A percentile compares a stretch with the other conserved stretches of the same genome.
Evolutionary conservation across 768 basidiomycete genomes (phyloP).

Genomic region (Phanerodontia chrysosporium): DNA sequence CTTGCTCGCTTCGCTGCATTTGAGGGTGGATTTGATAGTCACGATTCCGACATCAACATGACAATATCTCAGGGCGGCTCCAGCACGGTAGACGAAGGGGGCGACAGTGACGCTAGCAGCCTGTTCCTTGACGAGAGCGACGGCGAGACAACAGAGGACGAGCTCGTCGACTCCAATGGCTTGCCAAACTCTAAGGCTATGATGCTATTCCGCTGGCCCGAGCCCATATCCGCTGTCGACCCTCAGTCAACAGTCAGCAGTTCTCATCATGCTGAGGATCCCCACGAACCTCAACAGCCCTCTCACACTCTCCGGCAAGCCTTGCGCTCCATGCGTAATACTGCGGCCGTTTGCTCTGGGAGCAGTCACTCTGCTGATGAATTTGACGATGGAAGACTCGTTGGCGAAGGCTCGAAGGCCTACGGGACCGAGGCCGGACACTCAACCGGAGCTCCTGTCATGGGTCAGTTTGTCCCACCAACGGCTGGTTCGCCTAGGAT

Average conservation of each 20-base stretch:
- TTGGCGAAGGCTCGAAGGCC: no score
- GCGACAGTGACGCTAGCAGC: slow-evolving; percentile 7
- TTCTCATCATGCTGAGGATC: slow-evolving; percentile 37
- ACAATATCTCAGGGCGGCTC: slow-evolving; percentile 36
- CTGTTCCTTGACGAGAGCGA: slow-evolving; percentile 39
- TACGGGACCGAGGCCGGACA: slow-evolving; percentile 3
- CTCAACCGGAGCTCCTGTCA: slow-evolving; percentile 26
- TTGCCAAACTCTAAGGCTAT: slow-evolving; percentile 75
- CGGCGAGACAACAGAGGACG: slow-evolving; percentile 81
- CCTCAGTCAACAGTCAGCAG: slow-evolving; percentile 72
- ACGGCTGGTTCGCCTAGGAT: neutral
- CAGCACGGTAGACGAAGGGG: slow-evolving; percentile 38
- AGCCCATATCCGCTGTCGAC: slow-evolving; percentile 54
- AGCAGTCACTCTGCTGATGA: slow-evolving; percentile 38
- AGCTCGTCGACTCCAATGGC: slow-evolving; percentile 72
- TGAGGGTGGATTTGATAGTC: slow-evolving; percentile 22
- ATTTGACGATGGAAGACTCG: slow-evolving; percentile 20
- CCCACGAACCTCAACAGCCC: slow-evolving; percentile 12
- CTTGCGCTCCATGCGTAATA: slow-evolving; percentile 22
- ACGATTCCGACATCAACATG: slow-evolving; percentile 38
- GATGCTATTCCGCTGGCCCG: slow-evolving; percentile 65
- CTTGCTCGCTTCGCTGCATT: slow-evolving; percentile 8
- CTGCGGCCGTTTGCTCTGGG: slow-evolving; percentile 56
- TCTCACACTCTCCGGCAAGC: slow-evolving; percentile 23
- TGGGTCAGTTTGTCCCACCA: slow-evolving; percentile 34